These are phyloP conservation scores for Cytospora piceae DNA, from an alignment of 2,329 filamentous ascomycete genomes.

Conservation along the genomic window DNA sequence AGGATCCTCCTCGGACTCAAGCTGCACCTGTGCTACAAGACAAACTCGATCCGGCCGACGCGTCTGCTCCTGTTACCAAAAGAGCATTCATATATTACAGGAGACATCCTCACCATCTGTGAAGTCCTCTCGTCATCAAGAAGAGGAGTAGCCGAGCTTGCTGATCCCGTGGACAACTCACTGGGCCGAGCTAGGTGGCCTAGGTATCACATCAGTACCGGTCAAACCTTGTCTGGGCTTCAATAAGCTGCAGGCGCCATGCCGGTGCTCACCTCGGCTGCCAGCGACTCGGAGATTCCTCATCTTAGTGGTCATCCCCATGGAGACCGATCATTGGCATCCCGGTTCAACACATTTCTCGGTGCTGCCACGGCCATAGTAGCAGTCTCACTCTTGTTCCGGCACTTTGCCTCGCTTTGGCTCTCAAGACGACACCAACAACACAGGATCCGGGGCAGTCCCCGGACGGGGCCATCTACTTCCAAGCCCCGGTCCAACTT, in stretches of 20 bases:
- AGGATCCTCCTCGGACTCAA: constrained; percentile 9
- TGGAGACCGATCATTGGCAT: constrained; percentile 8
- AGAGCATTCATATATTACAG: constrained; percentile 3
- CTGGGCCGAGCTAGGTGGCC: constrained; percentile 2
- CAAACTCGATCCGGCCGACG: constrained; percentile 1
- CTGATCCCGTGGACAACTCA: constrained; percentile 14
- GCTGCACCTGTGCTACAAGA: constrained; percentile 20
- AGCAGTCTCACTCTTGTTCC: constrained; percentile 3
- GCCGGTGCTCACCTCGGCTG: constrained; percentile 25
- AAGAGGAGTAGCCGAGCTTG: constrained; percentile 10
- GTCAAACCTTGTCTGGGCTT: background rate
- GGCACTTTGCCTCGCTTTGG: background rate
- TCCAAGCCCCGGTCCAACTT: constrained; percentile 5
- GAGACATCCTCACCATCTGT: constrained; percentile 1
- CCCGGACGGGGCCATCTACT: constrained; percentile 6
- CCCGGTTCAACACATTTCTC: background rate
- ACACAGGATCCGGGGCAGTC: constrained; percentile 1
- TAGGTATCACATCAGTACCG: background rate
- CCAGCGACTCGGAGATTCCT: constrained; percentile 18
- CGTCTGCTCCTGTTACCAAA: constrained; percentile 2
- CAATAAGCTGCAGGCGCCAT: constrained; percentile 22
- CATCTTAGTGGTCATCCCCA: constrained; percentile 9
- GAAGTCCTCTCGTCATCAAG: background rate
- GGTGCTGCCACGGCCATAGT: background rate
- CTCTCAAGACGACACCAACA: constrained; percentile 1